Base-by-base conservation (phyloP, 2,329 filamentous ascomycete genomes). In the Fusarium sambucinum region DNA sequence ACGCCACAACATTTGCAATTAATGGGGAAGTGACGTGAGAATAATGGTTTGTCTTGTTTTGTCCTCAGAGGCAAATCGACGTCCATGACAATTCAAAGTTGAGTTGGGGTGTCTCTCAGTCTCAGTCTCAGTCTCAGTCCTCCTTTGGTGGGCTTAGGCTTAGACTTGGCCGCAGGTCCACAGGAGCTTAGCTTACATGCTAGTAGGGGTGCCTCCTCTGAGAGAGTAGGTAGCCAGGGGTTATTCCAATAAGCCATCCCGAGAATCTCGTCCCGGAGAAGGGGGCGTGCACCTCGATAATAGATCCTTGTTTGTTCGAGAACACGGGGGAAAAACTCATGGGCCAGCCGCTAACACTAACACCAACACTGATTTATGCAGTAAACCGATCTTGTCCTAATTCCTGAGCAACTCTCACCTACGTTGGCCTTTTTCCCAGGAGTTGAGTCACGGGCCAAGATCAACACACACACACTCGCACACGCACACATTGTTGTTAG, bases 1-100 rank as follows among this genome's bases (percentile, higher is more conserved):
- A 67, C 63, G 71, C 72, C 71, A 72, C 71, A 70, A 60, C 46
- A 71, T 72, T 74, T 73, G 63, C 68, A 69, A 74, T 70, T 40
- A 59, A 53, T 33, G 33, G 40, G 17, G 47, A 37, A 33, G 51
- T 38, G 21, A 51, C 60, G 68, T 68, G 69, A 61, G 55, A 73
- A 61, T 53, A 16, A 29, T 53, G 54, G 42, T 19, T 64, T 44
- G 42, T 30, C 42, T 29, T 40, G 19, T 47, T 23, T 25, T 23
- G 23, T 61, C 32, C 59, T 63, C 45, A 53, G 40, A 51, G 48
- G 35, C 47, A 41, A 47, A 62, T 41, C 47, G 8, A 29, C 13
- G 17, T 27, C 27, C 8, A 27, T 32, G 33, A 25, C 21, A 37
- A 29, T 44, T 23, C 30, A 35, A 29, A 33, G 13, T 51, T 16